A percentile compares a stretch with the other conserved stretches of the same genome.
Conservation (phyloP, 2,329 filamentous ascomycete genomes). For the Emmonsia crescens region DNA sequence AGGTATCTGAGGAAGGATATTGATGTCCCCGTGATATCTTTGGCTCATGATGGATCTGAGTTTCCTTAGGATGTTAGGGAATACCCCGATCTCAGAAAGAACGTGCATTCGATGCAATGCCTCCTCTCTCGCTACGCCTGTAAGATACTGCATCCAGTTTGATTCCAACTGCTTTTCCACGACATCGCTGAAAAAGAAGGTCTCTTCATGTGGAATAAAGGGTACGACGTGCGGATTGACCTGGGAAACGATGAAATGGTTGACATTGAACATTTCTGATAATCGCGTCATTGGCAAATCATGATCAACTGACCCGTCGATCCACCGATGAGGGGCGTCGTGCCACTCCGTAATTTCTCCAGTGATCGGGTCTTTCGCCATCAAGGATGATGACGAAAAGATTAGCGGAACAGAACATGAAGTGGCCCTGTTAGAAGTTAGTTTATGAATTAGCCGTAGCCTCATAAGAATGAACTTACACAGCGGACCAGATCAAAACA, state of each 20-base stretch:
- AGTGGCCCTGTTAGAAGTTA: constrained; percentile 47
- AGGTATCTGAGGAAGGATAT: constrained; percentile 71
- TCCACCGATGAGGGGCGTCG: constrained; percentile 72
- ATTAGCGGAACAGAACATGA: constrained; percentile 87
- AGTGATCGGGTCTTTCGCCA: constrained; percentile 75
- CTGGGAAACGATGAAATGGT: constrained; percentile 95
- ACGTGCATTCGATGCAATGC: constrained; percentile 70
- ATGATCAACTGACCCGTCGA: constrained; percentile 90
- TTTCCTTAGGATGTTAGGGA: constrained; percentile 70
- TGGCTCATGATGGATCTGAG: constrained; percentile 72
- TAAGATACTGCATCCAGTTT: constrained; percentile 55
- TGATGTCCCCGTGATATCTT: constrained; percentile 90
- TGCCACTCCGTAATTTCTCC: constrained; percentile 74
- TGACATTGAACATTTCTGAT: constrained; percentile 94
- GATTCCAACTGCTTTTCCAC: constrained; percentile 26
- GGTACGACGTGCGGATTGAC: constrained; percentile 91
- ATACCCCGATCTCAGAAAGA: constrained; percentile 66
- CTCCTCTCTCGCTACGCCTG: constrained; percentile 66
- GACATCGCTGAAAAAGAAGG: constrained; percentile 27
- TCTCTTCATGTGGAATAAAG: constrained; percentile 67
- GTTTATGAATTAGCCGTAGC: neutral
- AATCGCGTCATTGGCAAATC: constrained; percentile 84
- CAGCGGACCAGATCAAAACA: constrained; percentile 91
- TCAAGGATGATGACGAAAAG: constrained; percentile 66
- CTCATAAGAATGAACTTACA: constrained; percentile 38